phyloP scores from a whole-genome alignment of 2,329 filamentous ascomycete species.

The Xylaria sp. region DNA sequence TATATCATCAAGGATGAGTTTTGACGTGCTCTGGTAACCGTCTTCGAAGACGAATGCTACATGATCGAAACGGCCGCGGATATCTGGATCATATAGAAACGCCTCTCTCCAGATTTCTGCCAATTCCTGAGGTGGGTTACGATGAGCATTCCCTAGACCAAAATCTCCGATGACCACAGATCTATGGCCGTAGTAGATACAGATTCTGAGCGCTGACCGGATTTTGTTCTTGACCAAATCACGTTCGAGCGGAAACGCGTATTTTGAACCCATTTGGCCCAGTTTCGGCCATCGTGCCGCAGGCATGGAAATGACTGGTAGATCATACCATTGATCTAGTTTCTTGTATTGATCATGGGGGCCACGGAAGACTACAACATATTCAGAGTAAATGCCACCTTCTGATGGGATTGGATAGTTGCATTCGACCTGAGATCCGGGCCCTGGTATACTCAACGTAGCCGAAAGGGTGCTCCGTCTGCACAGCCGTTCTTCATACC shows the following conservation, averaged over 20 bases:
- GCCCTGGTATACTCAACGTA: conserved; percentile 70
- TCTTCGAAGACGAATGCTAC: conserved; percentile 74
- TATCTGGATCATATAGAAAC: conserved; percentile 69
- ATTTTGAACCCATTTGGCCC: conserved; percentile 71
- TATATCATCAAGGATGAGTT: conserved; percentile 65
- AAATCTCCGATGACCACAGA: conserved; percentile 72
- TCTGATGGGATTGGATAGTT: conserved; percentile 78
- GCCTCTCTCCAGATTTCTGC: conserved; percentile 74
- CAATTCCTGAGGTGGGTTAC: conserved; percentile 72
- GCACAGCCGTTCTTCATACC: conserved; percentile 78
- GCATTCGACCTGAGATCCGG: conserved; percentile 54
- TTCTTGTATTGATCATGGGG: conserved; percentile 72
- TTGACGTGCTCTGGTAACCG: conserved; percentile 61
- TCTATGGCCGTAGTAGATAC: conserved; percentile 67
- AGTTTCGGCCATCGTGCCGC: conserved; percentile 79
- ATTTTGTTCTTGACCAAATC: conserved; percentile 80
- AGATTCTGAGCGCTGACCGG: conserved; percentile 75
- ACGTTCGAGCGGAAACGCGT: conserved; percentile 76
- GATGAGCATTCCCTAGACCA: conserved; percentile 70
- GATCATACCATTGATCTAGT: conserved; percentile 64
- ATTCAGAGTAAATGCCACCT: conserved; percentile 75
- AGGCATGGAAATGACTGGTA: conserved; percentile 79
- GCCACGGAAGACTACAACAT: conserved; percentile 78
- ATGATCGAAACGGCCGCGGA: conserved; percentile 69
- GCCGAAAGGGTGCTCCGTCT: conserved; percentile 78